Evolutionary conservation across 352 stramenopile species (phyloP), one percentile per base, ranked within the genome.

Genomic region (Pythium volutum): DNA sequence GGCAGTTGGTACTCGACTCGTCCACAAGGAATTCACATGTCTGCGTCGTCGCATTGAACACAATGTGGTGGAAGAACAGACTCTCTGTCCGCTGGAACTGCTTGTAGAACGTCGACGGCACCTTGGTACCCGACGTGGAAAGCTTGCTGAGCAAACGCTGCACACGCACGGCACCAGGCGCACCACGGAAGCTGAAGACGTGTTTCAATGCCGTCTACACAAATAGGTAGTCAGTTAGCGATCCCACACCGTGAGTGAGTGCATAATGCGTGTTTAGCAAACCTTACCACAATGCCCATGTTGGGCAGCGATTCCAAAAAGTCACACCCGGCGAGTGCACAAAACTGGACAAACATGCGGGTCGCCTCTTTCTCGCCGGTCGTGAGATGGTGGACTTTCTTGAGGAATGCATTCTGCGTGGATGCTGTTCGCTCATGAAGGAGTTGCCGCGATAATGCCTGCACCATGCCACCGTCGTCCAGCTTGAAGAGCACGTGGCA

Each of bases 261-360:
- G 34, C 15, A 7, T 59, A 49, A 4, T 25, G 51, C 12, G 33
- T 31, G 31, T n/a, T n/a, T n/a, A n/a, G 3, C 14, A 0, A 36
- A 36, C 6, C 78, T 58, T 83, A 92, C 83, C 26, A 84, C 75
- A 62, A 89, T 73, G 12, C 83, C 81, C 49, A 90, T 79, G 53
- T 89, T 87, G n/a, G 80, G 83, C 23, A 92, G 67, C 27, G 80
- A 90, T 52, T 88, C 77, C 27, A 92, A 69, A 56, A 91, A 92
- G 41, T 92, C 83, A 22, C 81, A 92, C 25, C 83, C 83, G 31
- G 83, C 76, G 15, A 92, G 51, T 8, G 84, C 73, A 53, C 83
- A 92, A 31, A 82, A 77, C 67, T 92, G 83, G n/a, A 92, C 78
- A 64, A 92, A 87, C 81, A 90, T 91, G 16, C 83, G 77, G 8